A percentile compares a stretch with the other conserved stretches of the same genome.
Evolutionary conservation across 2,329 filamentous ascomycete genomes (phyloP).

Genomic region (Aspergillus intermedius): DNA sequence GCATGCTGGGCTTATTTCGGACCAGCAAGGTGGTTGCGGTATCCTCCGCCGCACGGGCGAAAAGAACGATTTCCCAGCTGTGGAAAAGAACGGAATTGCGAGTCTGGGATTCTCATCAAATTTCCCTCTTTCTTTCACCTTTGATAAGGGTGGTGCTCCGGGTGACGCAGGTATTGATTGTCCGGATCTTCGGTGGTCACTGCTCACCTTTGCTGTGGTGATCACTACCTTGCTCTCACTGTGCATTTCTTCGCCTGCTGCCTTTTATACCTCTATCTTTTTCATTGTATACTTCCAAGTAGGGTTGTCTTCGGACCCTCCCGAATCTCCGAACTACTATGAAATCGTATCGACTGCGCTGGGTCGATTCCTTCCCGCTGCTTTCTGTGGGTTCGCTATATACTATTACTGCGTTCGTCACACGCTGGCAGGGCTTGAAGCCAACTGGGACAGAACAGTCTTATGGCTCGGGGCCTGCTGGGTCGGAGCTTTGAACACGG

Average conservation of each 20-base stretch:
- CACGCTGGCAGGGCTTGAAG: slow-evolving; percentile 45
- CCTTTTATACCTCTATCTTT: slow-evolving; percentile 53
- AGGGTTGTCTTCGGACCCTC: slow-evolving; percentile 55
- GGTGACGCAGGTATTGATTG: slow-evolving; percentile 30
- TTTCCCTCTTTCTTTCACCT: slow-evolving; percentile 54
- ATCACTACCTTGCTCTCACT: slow-evolving; percentile 51
- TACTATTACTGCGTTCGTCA: slow-evolving; percentile 50
- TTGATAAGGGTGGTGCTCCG: slow-evolving; percentile 33
- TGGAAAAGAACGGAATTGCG: slow-evolving; percentile 44
- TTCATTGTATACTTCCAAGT: slow-evolving; percentile 55
- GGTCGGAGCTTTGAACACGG: slow-evolving; percentile 56
- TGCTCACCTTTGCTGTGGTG: slow-evolving; percentile 49
- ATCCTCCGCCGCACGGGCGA: slow-evolving; percentile 50
- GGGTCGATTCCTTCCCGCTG: slow-evolving; percentile 53
- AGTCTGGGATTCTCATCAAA: slow-evolving; percentile 50
- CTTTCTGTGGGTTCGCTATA: slow-evolving; percentile 52
- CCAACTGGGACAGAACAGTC: slow-evolving; percentile 55
- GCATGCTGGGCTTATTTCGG: slow-evolving; percentile 52
- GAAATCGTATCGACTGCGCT: slow-evolving; percentile 49
- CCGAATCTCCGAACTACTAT: slow-evolving; percentile 48
- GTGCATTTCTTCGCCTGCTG: slow-evolving; percentile 50
- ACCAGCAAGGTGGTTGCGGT: slow-evolving; percentile 51
- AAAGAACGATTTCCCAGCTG: slow-evolving; percentile 40
- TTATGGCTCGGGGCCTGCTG: slow-evolving; percentile 57
- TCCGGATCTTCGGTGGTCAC: slow-evolving; percentile 52